Percentiles rank a stretch among this genome's conserved stretches.
Evolutionary conservation across 2,329 filamentous ascomycete species (phyloP).

Genomic region (Epichloe bromicola): DNA sequence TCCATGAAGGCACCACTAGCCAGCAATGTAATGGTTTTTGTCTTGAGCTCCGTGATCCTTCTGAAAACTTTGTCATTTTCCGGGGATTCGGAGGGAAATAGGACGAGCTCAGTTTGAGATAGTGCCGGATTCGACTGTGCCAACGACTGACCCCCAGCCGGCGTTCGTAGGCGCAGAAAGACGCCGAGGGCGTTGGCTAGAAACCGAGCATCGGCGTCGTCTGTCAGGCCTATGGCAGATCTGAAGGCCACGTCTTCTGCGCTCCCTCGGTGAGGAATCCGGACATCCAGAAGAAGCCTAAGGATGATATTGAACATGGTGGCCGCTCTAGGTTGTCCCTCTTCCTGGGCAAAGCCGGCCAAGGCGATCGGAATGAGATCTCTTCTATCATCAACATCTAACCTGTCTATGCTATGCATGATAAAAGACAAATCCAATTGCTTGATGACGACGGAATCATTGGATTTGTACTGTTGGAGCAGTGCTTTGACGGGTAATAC

Average conservation of each 20-base stretch:
- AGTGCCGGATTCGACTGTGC: conserved; percentile 20
- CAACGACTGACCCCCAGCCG: conserved; percentile 19
- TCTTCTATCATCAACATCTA: conserved; percentile 47
- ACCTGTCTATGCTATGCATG: conserved; percentile 56
- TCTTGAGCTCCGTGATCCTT: conserved; percentile 33
- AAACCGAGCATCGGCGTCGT: conserved; percentile 56
- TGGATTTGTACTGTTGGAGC: conserved; percentile 77
- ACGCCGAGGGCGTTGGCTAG: conserved; percentile 65
- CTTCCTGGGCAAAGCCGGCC: conserved; percentile 18
- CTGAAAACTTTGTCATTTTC: conserved; percentile 48
- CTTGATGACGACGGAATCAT: conserved; percentile 59
- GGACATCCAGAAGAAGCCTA: conserved; percentile 57
- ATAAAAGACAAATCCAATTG: conserved; percentile 85
- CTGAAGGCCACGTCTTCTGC: conserved; percentile 64
- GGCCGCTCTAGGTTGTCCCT: conserved; percentile 23
- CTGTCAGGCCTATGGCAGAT: conserved; percentile 49
- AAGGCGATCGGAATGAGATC: conserved; percentile 51
- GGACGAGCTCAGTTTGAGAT: conserved; percentile 15
- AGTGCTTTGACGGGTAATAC: conserved; percentile 74
- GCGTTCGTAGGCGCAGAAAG: conserved; percentile 40
- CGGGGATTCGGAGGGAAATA: conserved; percentile 25
- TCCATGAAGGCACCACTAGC: conserved; percentile 79
- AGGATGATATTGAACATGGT: conserved; percentile 75
- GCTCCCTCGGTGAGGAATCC: conserved; percentile 62
- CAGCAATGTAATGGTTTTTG: conserved; percentile 54